Base-by-base conservation (phyloP, 2,329 filamentous ascomycete species). In the Aureobasidium uvarum region DNA sequence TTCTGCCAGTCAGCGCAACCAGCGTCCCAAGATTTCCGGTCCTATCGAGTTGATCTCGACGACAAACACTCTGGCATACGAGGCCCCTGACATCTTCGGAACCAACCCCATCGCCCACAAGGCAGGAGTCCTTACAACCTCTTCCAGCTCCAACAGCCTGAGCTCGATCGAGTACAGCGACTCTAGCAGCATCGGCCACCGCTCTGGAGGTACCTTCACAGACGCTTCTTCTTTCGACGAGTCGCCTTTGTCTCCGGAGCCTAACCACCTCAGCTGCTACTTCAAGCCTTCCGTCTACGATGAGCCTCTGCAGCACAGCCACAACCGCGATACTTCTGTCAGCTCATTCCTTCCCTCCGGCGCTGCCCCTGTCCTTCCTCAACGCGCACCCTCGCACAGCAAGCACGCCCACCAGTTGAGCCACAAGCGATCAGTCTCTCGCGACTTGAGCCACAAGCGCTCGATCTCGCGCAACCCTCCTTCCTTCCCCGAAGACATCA, bases 31-130 rank as follows among this genome's bases (percentile, higher is more conserved):
- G 80, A 99, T 99, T 75, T 99, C 95, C 1, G 86, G 84, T 3
- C 95, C 95, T 0, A 84, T 96, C 62, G 88, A 92, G 77, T 84
- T 99, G 68, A 82, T 97, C 56, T 96, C 95, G 67, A 96, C 94
- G 5, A 98, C 95, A 71, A 99, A 98, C 78, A 92, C 96, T 85
- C 88, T 97, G 64, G 92, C 92, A 8, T 96, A 96, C 83, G 94
- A 94, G 74, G 93, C 95, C 11, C 94, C 94, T 59, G 90, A 97
- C 74, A 87, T 97, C 66, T 67, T 68, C 46, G 74, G 74, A 52
- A 71, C 74, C 20, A 67, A 59, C 11, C 71, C 71, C 8, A 72
- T 75, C 62, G 68, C 69, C 25, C 60, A 64, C 33, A 69, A 68
- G 52, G 67, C 70, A 62, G 67, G 70, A 62, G 67, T 70, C 39